A percentile compares a stretch with the other conserved stretches of the same genome.
Evolutionary conservation across 495 filamentous ascomycete species (phyloP).

Genomic region (Hypoxylon intermedium): DNA sequence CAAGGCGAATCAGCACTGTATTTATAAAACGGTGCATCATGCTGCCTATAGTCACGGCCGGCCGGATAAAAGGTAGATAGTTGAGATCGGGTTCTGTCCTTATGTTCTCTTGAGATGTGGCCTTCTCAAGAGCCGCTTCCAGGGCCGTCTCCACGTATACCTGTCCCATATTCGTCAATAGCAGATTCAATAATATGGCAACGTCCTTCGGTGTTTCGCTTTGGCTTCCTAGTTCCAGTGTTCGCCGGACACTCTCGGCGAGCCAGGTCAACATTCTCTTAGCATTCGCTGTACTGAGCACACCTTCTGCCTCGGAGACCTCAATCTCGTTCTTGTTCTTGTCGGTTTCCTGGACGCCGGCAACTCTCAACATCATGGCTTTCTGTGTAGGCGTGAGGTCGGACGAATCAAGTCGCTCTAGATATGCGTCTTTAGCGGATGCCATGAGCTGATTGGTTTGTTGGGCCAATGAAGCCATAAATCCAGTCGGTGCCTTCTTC

Average conservation of each 20-base stretch:
- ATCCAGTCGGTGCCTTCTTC: slow-evolving; percentile 82
- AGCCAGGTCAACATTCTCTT: slow-evolving; percentile 99
- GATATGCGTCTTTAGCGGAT: slow-evolving; percentile 82
- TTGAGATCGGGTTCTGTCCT: slow-evolving; percentile 88
- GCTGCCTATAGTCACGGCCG: slow-evolving; percentile 87
- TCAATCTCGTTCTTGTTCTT: slow-evolving; percentile 78
- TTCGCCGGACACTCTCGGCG: slow-evolving; percentile 92
- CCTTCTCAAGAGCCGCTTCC: slow-evolving; percentile 80
- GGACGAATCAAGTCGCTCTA: slow-evolving; percentile 81
- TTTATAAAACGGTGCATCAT: slow-evolving; percentile 90
- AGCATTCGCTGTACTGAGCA: slow-evolving; percentile 79
- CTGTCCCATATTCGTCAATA: slow-evolving; percentile 88
- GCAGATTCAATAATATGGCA: slow-evolving; percentile 79
- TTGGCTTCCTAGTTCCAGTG: slow-evolving; percentile 83
- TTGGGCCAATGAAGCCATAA: slow-evolving; percentile 88
- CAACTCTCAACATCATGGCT: slow-evolving; percentile 82
- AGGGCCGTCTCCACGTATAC: slow-evolving; percentile 94
- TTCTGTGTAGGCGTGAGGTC: slow-evolving; percentile 85
- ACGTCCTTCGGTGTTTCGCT: slow-evolving; percentile 95
- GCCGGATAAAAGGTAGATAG: slow-evolving; percentile 78
- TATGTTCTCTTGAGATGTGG: slow-evolving; percentile 73
- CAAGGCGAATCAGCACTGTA: slow-evolving; percentile 88
- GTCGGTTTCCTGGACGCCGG: slow-evolving; percentile 67
- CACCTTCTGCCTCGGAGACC: slow-evolving; percentile 86
- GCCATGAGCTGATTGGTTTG: slow-evolving; percentile 82